These are phyloP conservation scores for Colletotrichum endophyticum DNA, from an alignment of 2,329 filamentous ascomycete species.

Conservation along the genomic window DNA sequence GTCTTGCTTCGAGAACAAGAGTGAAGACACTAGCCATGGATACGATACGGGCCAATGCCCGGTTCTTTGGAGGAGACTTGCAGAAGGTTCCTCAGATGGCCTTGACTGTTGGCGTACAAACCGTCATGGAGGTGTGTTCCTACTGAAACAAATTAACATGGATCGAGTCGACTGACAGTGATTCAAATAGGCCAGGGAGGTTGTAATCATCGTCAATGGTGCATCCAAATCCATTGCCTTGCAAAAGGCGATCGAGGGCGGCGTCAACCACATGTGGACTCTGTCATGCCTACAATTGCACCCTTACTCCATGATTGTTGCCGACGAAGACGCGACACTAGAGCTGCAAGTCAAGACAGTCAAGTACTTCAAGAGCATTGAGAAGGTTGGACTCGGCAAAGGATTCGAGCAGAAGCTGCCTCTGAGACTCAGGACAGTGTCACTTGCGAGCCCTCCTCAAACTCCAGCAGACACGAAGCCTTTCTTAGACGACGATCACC, in stretches of 20 bases:
- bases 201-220: slow-evolving; percentile 76
- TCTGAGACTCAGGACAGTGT: slow-evolving; percentile 17
- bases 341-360: slow-evolving; percentile 71
- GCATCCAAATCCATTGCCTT: slow-evolving; percentile 75
- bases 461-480: slow-evolving; percentile 21
- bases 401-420: slow-evolving; percentile 52
- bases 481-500: not conserved
- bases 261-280: slow-evolving; percentile 83
- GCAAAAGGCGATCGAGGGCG: slow-evolving; percentile 75
- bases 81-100: slow-evolving; percentile 25
- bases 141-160: slow-evolving; percentile 42
- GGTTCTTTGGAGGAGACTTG: slow-evolving; percentile 51
- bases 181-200: slow-evolving; percentile 69
- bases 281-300: slow-evolving; percentile 76
- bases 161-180: slow-evolving; percentile 58
- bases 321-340: slow-evolving; percentile 73
- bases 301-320: slow-evolving; percentile 74
- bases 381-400: slow-evolving; percentile 53
- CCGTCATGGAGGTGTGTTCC: slow-evolving; percentile 51
- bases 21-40: slow-evolving; percentile 82
- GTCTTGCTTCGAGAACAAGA: slow-evolving; percentile 70
- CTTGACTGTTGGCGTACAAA: slow-evolving; percentile 41
- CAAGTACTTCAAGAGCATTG: slow-evolving; percentile 64
- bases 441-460: slow-evolving; percentile 20
- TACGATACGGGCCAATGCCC: slow-evolving; percentile 76